Conservation (phyloP, 2,329 filamentous ascomycete species). For the Monosporascus sp. region DNA sequence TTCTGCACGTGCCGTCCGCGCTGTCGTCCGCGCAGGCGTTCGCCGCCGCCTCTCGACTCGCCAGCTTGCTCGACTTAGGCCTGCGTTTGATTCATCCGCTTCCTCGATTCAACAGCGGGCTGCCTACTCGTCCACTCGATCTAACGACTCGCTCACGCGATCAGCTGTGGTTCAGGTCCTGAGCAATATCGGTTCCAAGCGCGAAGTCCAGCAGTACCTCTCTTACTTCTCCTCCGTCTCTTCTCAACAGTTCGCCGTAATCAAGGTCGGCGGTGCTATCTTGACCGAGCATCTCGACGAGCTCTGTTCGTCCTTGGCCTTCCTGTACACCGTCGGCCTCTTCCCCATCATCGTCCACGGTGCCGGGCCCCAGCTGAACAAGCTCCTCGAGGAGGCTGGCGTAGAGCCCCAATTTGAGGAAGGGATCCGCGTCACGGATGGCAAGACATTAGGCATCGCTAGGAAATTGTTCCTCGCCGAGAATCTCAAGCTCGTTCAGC, state of each 20-base stretch:
- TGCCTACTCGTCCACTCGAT: constrained; percentile 23
- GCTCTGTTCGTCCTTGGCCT: constrained; percentile 81
- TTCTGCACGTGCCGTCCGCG: constrained; percentile 22
- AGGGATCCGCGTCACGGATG: constrained; percentile 91
- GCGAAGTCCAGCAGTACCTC: constrained; percentile 95
- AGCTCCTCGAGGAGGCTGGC: constrained; percentile 80
- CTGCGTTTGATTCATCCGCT: constrained; percentile 11
- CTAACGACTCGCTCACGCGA: constrained; percentile 57
- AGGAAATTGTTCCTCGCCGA: constrained; percentile 92
- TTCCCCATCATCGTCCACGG: constrained; percentile 96
- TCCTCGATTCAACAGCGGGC: constrained; percentile 27
- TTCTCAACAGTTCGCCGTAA: constrained; percentile 94
- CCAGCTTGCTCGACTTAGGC: constrained; percentile 13
- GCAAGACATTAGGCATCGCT: constrained; percentile 87
- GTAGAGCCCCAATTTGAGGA: constrained; percentile 96
- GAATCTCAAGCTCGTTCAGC: constrained; percentile 87
- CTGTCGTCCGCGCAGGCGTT: constrained; percentile 24
- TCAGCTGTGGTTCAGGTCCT: constrained; percentile 84
- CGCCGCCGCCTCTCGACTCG: constrained; percentile 23
- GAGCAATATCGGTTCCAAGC: constrained; percentile 92
- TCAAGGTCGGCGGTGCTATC: constrained; percentile 96
- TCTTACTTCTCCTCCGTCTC: constrained; percentile 96
- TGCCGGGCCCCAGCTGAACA: constrained; percentile 91
- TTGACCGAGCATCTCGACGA: constrained; percentile 91
- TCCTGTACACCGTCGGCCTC: constrained; percentile 90